Evolutionary conservation across 2,329 filamentous ascomycete species (phyloP).

Genomic region (Scedosporium minutisporum): DNA sequence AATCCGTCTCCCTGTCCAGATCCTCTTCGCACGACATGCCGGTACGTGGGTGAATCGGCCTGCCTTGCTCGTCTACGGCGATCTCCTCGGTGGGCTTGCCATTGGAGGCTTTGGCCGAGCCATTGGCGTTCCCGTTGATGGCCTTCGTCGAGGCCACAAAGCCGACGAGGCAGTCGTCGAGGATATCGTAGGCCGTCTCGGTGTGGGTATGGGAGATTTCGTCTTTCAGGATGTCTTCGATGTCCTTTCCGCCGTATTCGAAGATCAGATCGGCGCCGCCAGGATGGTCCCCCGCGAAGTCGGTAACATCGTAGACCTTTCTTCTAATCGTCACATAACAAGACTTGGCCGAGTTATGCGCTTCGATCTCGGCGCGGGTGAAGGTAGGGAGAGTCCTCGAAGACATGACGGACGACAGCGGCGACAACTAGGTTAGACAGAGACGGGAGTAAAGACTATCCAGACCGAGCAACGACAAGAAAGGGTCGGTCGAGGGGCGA

Average conservation of each 20-base stretch:
- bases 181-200: slow-evolving; percentile 71
- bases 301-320: slow-evolving; percentile 91
- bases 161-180: slow-evolving; percentile 50
- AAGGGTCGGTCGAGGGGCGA: not conserved
- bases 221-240: slow-evolving; percentile 46
- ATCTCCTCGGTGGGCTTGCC: slow-evolving; percentile 20
- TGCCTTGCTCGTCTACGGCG: slow-evolving; percentile 16
- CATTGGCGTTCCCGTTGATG: slow-evolving; percentile 27
- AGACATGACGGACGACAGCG: not conserved
- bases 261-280: slow-evolving; percentile 82
- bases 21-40: slow-evolving; percentile 88
- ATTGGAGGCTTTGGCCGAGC: slow-evolving; percentile 14
- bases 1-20: slow-evolving; percentile 75
- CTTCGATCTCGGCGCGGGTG: slow-evolving; percentile 67
- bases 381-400: slow-evolving; percentile 65
- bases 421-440: not conserved
- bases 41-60: slow-evolving; percentile 51
- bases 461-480: not conserved
- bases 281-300: slow-evolving; percentile 83
- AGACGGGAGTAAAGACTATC: not conserved
- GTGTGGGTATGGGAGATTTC: slow-evolving; percentile 63
- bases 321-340: slow-evolving; percentile 88
- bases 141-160: slow-evolving; percentile 56
- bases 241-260: slow-evolving; percentile 63
- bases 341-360: slow-evolving; percentile 69